Evolutionary conservation across 148 eudicot species (phyloP).

Genomic region (Polygonum maritimum): DNA sequence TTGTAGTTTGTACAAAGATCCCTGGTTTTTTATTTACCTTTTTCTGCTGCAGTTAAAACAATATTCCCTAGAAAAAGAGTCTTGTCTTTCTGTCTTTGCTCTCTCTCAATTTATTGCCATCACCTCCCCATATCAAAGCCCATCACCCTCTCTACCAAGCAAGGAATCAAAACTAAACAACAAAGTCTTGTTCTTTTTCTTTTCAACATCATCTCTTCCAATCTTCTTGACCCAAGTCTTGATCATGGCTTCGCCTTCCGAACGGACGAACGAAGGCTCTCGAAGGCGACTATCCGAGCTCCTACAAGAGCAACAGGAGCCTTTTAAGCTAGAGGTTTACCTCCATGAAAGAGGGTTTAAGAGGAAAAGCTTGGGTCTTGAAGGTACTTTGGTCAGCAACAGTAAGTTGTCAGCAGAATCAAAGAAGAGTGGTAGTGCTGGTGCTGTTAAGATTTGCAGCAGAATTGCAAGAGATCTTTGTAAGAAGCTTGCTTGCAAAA

Average conservation of each 20-base stretch:
- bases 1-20: not conserved
- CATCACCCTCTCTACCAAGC: constrained; percentile 5
- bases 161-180: not conserved
- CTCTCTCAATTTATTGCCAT: constrained; percentile 4
- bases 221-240: not conserved
- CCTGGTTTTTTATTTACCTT: not conserved
- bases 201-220: not conserved
- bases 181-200: not conserved
- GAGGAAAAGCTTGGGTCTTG: constrained; percentile 14
- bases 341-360: constrained; percentile 46
- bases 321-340: constrained; percentile 46
- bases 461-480: constrained; percentile 26
- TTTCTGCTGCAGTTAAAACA: not conserved
- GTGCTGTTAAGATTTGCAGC: constrained; percentile 9
- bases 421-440: not conserved
- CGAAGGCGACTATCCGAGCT: constrained; percentile 41
- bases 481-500: constrained; percentile 19
- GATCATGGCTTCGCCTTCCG: constrained; percentile 23
- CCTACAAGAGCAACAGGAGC: constrained; percentile 66
- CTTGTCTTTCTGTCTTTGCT: not conserved
- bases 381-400: not conserved
- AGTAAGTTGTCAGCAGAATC: not conserved
- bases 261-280: not conserved
- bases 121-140: not conserved
- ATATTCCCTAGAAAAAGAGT: not conserved